Evolutionary conservation across 495 filamentous ascomycete species (phyloP).

Genomic region (Xylaria acuta): DNA sequence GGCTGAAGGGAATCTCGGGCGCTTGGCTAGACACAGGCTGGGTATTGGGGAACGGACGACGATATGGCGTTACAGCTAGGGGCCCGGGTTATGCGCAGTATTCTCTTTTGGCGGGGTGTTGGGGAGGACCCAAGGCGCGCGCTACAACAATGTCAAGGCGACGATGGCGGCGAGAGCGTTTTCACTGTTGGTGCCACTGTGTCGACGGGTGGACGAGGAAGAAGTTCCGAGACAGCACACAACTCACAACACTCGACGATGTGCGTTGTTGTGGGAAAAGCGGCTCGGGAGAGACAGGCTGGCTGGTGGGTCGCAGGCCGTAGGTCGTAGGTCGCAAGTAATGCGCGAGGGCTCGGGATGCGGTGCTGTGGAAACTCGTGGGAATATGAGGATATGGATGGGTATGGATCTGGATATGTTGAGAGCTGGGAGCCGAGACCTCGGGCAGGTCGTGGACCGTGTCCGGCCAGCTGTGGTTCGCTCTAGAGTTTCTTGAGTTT

Average conservation of each 20-base stretch:
- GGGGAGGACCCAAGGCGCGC: neutral
- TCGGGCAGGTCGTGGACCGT: constrained; percentile 14
- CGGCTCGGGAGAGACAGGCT: neutral
- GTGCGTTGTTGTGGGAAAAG: neutral
- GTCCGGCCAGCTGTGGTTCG: constrained; percentile 17
- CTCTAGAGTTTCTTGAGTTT: neutral
- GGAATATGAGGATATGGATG: constrained; percentile 20
- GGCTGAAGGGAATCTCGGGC: neutral
- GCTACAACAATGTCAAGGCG: neutral
- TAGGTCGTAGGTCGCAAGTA: neutral
- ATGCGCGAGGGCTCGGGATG: neutral
- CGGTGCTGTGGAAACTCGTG: constrained; percentile 6
- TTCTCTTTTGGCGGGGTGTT: neutral
- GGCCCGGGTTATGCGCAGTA: neutral
- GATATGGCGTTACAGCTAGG: constrained; percentile 6
- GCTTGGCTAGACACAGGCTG: constrained; percentile 1
- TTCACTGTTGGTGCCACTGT: neutral
- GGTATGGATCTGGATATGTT: constrained; percentile 26
- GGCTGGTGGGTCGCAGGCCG: neutral
- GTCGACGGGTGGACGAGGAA: neutral
- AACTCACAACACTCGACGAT: neutral
- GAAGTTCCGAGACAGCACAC: neutral
- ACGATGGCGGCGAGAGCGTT: neutral
- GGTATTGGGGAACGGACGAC: neutral
- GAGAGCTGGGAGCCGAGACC: constrained; percentile 21